Conservation (phyloP, 257 asterid genomes). For the Nicotiana paniculata region DNA sequence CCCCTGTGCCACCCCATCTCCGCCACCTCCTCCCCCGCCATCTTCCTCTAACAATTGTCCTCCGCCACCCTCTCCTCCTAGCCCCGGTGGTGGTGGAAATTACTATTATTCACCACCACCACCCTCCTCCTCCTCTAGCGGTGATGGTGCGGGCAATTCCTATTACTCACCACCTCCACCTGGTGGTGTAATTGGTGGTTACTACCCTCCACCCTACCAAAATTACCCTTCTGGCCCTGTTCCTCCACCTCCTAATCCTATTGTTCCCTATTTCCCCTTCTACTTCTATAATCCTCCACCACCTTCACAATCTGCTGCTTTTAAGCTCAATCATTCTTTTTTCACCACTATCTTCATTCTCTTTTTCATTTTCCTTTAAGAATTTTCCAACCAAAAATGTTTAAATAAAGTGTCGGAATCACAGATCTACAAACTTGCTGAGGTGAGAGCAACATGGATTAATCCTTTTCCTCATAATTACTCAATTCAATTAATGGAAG, state of each 20-base stretch:
- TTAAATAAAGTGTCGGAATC: constrained; percentile 45
- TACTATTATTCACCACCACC: constrained; percentile 52
- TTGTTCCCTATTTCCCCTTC: constrained; percentile 80
- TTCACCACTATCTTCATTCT: constrained; percentile 11
- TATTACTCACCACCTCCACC: constrained; percentile 30
- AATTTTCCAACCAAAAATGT: not conserved
- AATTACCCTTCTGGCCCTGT: constrained; percentile 46
- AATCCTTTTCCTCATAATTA: not conserved
- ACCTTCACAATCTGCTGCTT: constrained; percentile 24
- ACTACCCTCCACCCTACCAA: constrained; percentile 39
- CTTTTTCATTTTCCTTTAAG: constrained; percentile 8
- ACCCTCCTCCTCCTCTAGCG: not conserved
- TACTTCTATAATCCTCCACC: constrained; percentile 65
- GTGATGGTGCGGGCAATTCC: not conserved
- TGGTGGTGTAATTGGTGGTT: constrained; percentile 23
- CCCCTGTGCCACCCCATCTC: constrained; percentile 70
- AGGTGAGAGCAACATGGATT: constrained; percentile 2
- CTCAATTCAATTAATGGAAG: not conserved
- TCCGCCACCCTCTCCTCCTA: constrained; percentile 70
- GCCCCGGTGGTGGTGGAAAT: constrained; percentile 17
- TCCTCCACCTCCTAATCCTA: constrained; percentile 93
- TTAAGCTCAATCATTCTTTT: constrained; percentile 8
- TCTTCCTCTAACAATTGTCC: constrained; percentile 44
- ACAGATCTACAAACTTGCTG: constrained; percentile 45
- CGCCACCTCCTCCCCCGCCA: constrained; percentile 44